Base-by-base conservation (phyloP, 306 rosid genomes). In the Arachis hypogaea region DNA sequence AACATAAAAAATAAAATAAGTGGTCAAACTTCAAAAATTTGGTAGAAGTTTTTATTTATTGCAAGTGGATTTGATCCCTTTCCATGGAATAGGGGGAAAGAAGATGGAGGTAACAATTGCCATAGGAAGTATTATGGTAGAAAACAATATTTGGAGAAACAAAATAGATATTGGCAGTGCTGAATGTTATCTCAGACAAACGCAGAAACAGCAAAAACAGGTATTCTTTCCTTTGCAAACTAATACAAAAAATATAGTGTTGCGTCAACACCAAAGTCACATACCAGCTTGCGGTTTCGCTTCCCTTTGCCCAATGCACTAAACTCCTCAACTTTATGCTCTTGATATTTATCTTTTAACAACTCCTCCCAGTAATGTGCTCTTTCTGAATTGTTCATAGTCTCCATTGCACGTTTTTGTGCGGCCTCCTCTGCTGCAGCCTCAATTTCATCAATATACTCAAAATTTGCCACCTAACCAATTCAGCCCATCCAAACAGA, bases 261-360 rank as follows among this genome's bases (percentile, higher is more conserved):
- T 18, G 11, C 55, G 77, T 29, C 11, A 71, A 63, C 30, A 29
- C 52, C 46, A 69, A 11, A 52, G 50, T 60, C 54, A 68, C 69
- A 79, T 77, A 94, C 99, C 99, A 85, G 83, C 83, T 92, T 92
- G 16, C 99, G 97, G 78, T 92, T 88, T 78, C 99, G 85, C 86
- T 92, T 94, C 76, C 99, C 97, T 80, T 94, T 94, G 51, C 99
- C 99, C 83, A 94, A 80, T 69, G 99, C 72, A 69, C 80, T 94
- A 65, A 85, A 88, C 83, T 94, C 99, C 83, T 92, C 99, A 76
- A 86, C 80, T 83, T 94, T 92, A 75, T 92, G 96, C 80, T 80
- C 99, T 85, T 92, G 90, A 75, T 84, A 94, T 80, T 43, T 88
- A 82, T 94, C 99, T 83, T 59, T 85, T 66, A 94, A 77, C 88